Evolutionary conservation across 2,329 filamentous ascomycete genomes (phyloP).

Genomic region (Fusarium zealandicum): DNA sequence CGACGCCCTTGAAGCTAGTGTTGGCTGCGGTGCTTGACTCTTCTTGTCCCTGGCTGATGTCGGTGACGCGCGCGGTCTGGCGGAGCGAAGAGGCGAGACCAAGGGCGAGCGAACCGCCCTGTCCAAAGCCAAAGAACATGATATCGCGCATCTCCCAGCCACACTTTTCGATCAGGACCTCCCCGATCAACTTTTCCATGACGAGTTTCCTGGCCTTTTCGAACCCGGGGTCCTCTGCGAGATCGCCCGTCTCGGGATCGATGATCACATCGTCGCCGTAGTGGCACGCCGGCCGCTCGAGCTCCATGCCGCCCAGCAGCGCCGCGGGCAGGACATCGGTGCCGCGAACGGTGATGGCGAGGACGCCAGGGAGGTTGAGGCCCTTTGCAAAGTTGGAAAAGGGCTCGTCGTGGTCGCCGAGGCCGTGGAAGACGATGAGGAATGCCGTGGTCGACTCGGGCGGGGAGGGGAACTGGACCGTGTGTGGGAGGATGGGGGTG

Average conservation of each 20-base stretch:
- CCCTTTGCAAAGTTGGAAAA: slow-evolving; percentile 74
- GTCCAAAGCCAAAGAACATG: slow-evolving; percentile 71
- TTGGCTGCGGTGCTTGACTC: slow-evolving; percentile 14
- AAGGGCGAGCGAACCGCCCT: slow-evolving; percentile 70
- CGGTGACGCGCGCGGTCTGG: slow-evolving; percentile 45
- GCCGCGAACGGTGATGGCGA: slow-evolving; percentile 76
- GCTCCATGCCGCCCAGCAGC: slow-evolving; percentile 52
- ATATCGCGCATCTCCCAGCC: slow-evolving; percentile 68
- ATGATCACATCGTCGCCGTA: slow-evolving; percentile 73
- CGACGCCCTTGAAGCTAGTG: slow-evolving; percentile 59
- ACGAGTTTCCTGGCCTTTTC: slow-evolving; percentile 56
- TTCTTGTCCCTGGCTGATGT: slow-evolving; percentile 40
- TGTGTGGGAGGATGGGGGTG: slow-evolving; percentile 50
- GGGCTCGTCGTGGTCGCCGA: slow-evolving; percentile 75
- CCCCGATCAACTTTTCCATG: slow-evolving; percentile 58
- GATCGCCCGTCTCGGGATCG: slow-evolving; percentile 55
- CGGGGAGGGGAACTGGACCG: slow-evolving; percentile 59
- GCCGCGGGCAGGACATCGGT: slow-evolving; percentile 73
- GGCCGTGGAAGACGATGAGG: slow-evolving; percentile 82
- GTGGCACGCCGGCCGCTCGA: slow-evolving; percentile 55
- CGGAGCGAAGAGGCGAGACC: slow-evolving; percentile 59
- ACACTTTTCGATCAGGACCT: slow-evolving; percentile 60
- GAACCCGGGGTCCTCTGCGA: slow-evolving; percentile 71
- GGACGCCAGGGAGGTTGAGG: slow-evolving; percentile 78
- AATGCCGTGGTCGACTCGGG: slow-evolving; percentile 74